Conservation (phyloP, 2,329 filamentous ascomycete genomes). For the Monascus ruber region DNA sequence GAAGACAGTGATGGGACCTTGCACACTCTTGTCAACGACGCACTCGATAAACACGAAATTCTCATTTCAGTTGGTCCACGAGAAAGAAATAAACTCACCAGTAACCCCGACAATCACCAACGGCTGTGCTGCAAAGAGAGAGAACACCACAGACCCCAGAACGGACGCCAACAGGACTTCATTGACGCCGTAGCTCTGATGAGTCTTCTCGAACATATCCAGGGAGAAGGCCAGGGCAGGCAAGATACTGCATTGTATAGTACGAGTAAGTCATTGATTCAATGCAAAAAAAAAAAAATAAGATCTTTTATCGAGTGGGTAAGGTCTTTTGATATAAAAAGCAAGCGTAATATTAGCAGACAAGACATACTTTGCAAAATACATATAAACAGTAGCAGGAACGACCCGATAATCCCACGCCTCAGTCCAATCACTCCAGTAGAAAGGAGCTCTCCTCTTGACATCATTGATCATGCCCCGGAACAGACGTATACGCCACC, state of each 20-base stretch:
- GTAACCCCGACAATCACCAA: constrained; percentile 86
- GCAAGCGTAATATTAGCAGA: not conserved
- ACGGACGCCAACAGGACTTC: constrained; percentile 82
- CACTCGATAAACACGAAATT: too few species aligned
- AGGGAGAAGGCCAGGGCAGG: constrained; percentile 80
- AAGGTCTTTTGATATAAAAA: not conserved
- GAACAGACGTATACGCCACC: constrained; percentile 68
- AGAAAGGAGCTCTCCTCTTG: constrained; percentile 62
- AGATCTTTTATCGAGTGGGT: not conserved
- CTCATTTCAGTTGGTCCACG: not conserved
- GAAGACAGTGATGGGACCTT: constrained; percentile 78
- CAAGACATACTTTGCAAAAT: constrained; percentile 69
- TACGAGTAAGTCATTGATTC: constrained; percentile 2
- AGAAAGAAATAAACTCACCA: constrained; percentile 34
- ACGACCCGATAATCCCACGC: constrained; percentile 86
- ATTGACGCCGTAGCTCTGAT: constrained; percentile 77
- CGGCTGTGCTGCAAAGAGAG: constrained; percentile 68
- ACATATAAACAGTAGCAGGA: constrained; percentile 84
- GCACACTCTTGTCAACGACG: constrained; percentile 15
- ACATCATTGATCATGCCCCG: constrained; percentile 72
- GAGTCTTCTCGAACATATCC: constrained; percentile 85
- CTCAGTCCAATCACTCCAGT: constrained; percentile 71
- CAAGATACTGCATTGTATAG: constrained; percentile 51
- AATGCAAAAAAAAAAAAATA: not conserved
- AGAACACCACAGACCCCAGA: constrained; percentile 69